Percentiles rank a stretch among this genome's conserved stretches.
Evolutionary conservation across 2,329 filamentous ascomycete genomes (phyloP).

Genomic region (Pseudogymnoascus sp.): DNA sequence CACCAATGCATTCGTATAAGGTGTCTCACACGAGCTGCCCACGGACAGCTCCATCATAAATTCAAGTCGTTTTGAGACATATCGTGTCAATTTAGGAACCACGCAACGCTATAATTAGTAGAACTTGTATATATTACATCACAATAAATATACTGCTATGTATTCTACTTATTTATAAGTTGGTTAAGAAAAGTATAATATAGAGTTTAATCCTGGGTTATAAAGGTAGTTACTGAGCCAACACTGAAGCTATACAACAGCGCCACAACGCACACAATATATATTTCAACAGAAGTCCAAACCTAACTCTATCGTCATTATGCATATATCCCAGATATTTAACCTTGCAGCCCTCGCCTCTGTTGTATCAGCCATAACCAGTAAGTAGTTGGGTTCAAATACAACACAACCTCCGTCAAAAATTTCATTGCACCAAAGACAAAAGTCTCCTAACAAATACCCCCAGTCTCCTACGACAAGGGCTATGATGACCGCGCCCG

Average conservation of each 20-base stretch:
- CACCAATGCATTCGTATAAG: background rate
- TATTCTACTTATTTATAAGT: background rate
- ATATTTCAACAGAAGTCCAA: background rate
- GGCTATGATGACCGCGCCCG: constrained; percentile 56
- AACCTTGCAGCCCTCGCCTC: background rate
- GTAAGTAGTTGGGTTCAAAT: background rate
- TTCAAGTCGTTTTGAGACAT: background rate
- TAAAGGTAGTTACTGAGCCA: background rate
- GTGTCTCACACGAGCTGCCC: background rate
- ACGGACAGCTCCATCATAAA: background rate
- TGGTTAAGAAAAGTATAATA: background rate
- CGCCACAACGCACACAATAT: background rate
- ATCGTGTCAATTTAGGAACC: background rate
- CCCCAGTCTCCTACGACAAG: constrained; percentile 57
- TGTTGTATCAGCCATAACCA: background rate
- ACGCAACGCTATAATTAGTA: background rate
- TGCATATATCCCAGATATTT: background rate
- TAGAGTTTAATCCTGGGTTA: background rate
- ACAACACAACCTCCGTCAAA: background rate
- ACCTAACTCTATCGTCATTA: background rate
- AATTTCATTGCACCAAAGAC: background rate
- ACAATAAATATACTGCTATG: background rate
- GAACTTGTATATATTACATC: background rate
- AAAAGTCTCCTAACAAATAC: background rate
- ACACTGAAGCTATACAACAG: background rate